Evolutionary conservation across 2,329 filamentous ascomycete species (phyloP).

Genomic region (Fusarium musae): DNA sequence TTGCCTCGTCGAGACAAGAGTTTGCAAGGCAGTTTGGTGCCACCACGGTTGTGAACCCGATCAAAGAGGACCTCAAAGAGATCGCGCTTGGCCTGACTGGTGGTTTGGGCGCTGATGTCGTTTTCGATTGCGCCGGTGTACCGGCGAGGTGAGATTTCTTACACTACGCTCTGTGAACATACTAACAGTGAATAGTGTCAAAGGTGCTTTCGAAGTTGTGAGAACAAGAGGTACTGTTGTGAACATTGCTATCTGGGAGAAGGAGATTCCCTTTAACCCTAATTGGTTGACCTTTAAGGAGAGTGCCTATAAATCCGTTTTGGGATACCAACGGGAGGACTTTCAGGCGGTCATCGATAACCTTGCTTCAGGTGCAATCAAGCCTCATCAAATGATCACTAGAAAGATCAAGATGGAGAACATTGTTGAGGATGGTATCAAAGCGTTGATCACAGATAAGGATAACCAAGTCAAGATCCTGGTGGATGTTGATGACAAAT

Average conservation of each 20-base stretch:
- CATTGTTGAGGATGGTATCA: constrained; percentile 67
- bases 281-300: constrained; percentile 45
- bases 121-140: constrained; percentile 72
- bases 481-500: constrained; percentile 54
- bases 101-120: constrained; percentile 64
- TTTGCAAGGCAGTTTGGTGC: constrained; percentile 59
- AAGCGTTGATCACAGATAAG: constrained; percentile 67
- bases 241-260: constrained; percentile 74
- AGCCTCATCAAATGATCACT: constrained; percentile 70
- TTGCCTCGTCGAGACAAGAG: constrained; percentile 53
- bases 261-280: constrained; percentile 43
- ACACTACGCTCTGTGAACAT: fast-evolving
- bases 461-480: constrained; percentile 72
- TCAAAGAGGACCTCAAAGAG: constrained; percentile 58
- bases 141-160: constrained; percentile 33
- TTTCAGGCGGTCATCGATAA: constrained; percentile 67
- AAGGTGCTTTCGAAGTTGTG: constrained; percentile 58
- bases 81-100: constrained; percentile 59
- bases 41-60: constrained; percentile 55
- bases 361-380: constrained; percentile 36
- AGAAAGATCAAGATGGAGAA: constrained; percentile 65
- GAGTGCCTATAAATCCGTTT: constrained; percentile 41
- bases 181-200: constrained; percentile 26
- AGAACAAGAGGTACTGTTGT: constrained; percentile 66
- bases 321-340: constrained; percentile 51